A percentile compares a stretch with the other conserved stretches of the same genome.
These are phyloP conservation scores for Boletus bicolor DNA, from an alignment of 768 basidiomycete genomes.

Conservation along the genomic window DNA sequence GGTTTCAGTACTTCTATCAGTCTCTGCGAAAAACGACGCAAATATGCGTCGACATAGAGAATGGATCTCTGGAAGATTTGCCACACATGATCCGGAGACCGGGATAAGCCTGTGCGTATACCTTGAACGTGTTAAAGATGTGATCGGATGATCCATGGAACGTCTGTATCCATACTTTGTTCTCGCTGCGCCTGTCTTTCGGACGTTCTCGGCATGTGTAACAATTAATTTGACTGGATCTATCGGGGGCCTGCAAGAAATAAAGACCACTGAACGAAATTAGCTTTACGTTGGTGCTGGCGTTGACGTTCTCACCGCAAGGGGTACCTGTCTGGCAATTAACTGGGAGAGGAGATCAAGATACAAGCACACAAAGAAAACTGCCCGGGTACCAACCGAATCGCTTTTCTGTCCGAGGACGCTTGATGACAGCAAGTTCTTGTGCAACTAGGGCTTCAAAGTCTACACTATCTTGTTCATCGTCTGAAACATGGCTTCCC, in stretches of 20 bases:
- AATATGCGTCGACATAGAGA: slow-evolving; percentile 56
- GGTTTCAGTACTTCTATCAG: slow-evolving; percentile 27
- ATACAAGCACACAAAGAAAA: not conserved
- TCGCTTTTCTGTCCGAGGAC: slow-evolving; percentile 55
- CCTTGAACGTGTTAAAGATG: slow-evolving; percentile 36
- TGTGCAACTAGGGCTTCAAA: slow-evolving; percentile 70
- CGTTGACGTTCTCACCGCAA: slow-evolving; percentile 48
- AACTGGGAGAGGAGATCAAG: slow-evolving; percentile 37
- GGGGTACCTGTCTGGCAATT: slow-evolving; percentile 79
- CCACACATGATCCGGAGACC: slow-evolving; percentile 61
- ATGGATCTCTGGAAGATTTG: slow-evolving; percentile 68
- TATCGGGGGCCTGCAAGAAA: slow-evolving; percentile 74
- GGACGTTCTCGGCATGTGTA: slow-evolving; percentile 60
- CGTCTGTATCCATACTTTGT: slow-evolving; percentile 48
- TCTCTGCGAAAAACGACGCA: slow-evolving; percentile 46
- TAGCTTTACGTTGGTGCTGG: not conserved
- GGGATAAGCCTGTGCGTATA: slow-evolving; percentile 71
- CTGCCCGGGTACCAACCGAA: slow-evolving; percentile 49
- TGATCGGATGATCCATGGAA: not conserved
- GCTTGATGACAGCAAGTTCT: slow-evolving; percentile 70
- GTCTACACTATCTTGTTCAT: slow-evolving; percentile 42
- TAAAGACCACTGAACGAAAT: slow-evolving; percentile 59
- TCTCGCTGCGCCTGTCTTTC: slow-evolving; percentile 57
- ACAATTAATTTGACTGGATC: slow-evolving; percentile 71
- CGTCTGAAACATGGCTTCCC: slow-evolving; percentile 31